These are phyloP conservation scores for Reutealis trisperma DNA, from an alignment of 345 rosid genomes.

Conservation along the genomic window DNA sequence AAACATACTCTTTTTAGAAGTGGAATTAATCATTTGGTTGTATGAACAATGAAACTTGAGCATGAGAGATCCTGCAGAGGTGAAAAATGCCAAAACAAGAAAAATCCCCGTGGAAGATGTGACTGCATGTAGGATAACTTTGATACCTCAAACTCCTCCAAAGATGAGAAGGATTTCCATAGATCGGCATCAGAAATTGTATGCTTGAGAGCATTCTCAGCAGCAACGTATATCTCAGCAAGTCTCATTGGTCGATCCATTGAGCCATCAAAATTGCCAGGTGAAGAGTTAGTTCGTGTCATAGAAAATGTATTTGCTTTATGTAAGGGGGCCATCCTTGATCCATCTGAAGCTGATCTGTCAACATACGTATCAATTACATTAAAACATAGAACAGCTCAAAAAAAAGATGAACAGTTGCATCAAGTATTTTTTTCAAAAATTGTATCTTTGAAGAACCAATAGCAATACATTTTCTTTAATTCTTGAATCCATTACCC, in stretches of 20 bases:
- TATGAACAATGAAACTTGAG: neutral
- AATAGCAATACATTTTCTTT: constrained; percentile 15
- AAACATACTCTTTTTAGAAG: neutral
- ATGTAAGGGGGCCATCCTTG: constrained; percentile 45
- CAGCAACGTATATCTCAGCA: constrained; percentile 92
- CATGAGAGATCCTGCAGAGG: neutral
- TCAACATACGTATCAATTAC: constrained; percentile 38
- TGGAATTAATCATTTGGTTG: neutral
- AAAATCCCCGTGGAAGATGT: neutral
- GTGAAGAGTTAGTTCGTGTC: constrained; percentile 77
- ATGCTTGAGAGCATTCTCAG: constrained; percentile 74
- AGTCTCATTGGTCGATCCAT: constrained; percentile 93
- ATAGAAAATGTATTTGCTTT: constrained; percentile 51
- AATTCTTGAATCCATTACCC: constrained; percentile 57
- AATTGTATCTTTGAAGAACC: neutral
- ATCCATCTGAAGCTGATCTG: constrained; percentile 74
- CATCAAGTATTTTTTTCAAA: neutral
- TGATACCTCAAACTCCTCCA: constrained; percentile 82
- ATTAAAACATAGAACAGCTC: constrained; percentile 17
- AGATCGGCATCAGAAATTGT: constrained; percentile 76
- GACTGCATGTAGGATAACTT: neutral
- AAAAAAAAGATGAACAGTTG: neutral
- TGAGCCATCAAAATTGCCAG: constrained; percentile 79
- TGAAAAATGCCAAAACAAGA: neutral
- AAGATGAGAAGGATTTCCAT: constrained; percentile 72